phyloP scores from a whole-genome alignment of 2,329 filamentous ascomycete genomes.

The Iodosphaeria phyllophila region DNA sequence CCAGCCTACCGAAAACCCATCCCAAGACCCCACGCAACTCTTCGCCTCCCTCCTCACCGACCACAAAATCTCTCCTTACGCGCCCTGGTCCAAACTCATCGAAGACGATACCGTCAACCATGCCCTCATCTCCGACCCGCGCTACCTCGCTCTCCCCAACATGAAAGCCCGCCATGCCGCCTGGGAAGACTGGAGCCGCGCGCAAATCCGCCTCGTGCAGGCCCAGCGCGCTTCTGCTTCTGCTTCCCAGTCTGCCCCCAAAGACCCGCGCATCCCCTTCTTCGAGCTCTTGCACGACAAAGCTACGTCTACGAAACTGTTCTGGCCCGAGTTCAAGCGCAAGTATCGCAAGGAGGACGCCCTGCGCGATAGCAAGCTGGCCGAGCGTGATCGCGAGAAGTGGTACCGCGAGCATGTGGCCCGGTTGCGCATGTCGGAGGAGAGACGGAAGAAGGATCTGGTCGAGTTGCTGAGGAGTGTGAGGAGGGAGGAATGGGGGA shows the following conservation, averaged over 20 bases:
- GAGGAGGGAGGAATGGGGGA: no score
- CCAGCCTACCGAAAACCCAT: conserved; percentile 50
- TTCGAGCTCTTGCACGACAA: conserved; percentile 63
- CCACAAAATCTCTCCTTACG: conserved; percentile 66
- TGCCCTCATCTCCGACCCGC: conserved; percentile 60
- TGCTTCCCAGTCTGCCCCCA: no score
- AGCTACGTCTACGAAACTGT: conserved; percentile 79
- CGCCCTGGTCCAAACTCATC: conserved; percentile 77
- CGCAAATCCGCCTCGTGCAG: conserved; percentile 54
- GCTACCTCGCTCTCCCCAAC: conserved; percentile 68
- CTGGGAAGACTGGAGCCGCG: conserved; percentile 69
- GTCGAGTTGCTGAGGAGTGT: conserved; percentile 43
- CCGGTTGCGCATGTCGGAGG: conserved; percentile 44
- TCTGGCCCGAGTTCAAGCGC: conserved; percentile 91
- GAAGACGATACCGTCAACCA: conserved; percentile 62
- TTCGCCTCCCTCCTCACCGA: conserved; percentile 82
- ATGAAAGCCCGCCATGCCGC: conserved; percentile 68
- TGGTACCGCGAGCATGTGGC: conserved; percentile 58
- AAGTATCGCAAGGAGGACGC: conserved; percentile 69
- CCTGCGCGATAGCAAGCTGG: conserved; percentile 56
- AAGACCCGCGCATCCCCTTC: conserved; percentile 69
- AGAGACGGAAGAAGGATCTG: conserved; percentile 52
- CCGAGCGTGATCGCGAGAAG: conserved; percentile 65
- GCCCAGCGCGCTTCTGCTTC: conserved; percentile 53
- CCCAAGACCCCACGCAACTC: conserved; percentile 56